Base-by-base conservation (phyloP, 1,284 basidiomycete genomes). In the Malassezia nana region DNA sequence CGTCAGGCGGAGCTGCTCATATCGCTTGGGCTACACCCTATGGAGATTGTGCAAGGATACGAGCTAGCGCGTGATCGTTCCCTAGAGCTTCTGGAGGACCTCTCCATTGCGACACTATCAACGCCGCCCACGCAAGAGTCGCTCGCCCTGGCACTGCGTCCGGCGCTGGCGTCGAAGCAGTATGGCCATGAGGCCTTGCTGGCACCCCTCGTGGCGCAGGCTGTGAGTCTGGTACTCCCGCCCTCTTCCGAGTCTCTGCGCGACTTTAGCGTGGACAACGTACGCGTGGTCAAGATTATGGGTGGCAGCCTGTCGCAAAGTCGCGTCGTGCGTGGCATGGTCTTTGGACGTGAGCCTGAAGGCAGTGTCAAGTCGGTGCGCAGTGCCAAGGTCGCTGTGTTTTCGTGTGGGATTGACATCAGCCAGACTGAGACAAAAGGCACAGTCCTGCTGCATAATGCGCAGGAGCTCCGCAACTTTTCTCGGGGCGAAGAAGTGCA, bases 361-460 rank as follows among this genome's bases (percentile, higher is more conserved):
- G 88, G 66, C 38, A 78, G 72, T 18, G 76, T 94, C 64, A 90
- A 90, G 78, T 86, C 87, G 65, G 84, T 82, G 8, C 79, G 46
- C 16, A 51, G 40, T 26, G 67, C 64, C 50, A 74, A 74, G 55
- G 71, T 74, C 6, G 91, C 87, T 6, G 87, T 96, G 52, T 96
- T 86, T 78, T 96, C 91, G 0, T 89, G 84, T 60, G 87, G 86
- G 1, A 80, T 96, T 57, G 92, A 96, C 75, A 83, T 89, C 55
- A 82, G 89, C 13, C 94, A 98, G 76, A 96, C 94, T 20, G 94
- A 99, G 78, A 99, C 94, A 20, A 99, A 99, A 77, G 94, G 94
- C 44, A 99, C 94, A 2, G 94, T 98, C 1, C 80, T 99, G 43
- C 81, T 99, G 67, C 89, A 92, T 76, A 96, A 84, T 75, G 89